Percentiles rank a stretch among this genome's conserved stretches.
Evolutionary conservation across 164 flowering plant genomes (phyloP).

Genomic region (Nymphaea colorata): DNA sequence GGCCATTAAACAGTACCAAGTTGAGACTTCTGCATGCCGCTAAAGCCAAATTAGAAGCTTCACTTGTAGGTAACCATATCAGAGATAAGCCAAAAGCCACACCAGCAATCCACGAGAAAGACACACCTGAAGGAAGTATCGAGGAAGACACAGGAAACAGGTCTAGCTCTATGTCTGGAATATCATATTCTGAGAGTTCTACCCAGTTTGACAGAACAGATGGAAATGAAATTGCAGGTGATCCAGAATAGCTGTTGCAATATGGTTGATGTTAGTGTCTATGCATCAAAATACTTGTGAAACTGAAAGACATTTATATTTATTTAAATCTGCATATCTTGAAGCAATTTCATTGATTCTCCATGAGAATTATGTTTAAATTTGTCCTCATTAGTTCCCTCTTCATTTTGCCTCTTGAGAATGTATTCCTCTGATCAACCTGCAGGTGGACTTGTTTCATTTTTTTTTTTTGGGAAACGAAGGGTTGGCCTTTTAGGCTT

Average conservation of each 20-base stretch:
- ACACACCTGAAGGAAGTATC: neutral
- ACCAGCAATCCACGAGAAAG: slow-evolving; percentile 1
- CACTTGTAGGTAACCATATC: neutral
- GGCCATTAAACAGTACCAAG: neutral
- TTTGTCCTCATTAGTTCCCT: no score
- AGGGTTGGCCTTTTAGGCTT: no score
- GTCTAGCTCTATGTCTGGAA: slow-evolving; percentile 11
- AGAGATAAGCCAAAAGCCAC: neutral
- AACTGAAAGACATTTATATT: no score
- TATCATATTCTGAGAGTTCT: slow-evolving; percentile 12
- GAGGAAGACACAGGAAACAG: slow-evolving; percentile 9
- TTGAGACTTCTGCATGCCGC: neutral
- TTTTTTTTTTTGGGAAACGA: no score
- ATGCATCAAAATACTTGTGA: no score
- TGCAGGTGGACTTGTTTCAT: no score
- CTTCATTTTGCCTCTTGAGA: no score
- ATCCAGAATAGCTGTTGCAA: neutral
- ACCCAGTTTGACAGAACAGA: slow-evolving; percentile 2
- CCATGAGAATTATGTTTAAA: neutral
- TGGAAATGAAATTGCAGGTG: slow-evolving; percentile 6
- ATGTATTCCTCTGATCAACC: no score
- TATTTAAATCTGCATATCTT: neutral
- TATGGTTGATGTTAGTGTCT: neutral
- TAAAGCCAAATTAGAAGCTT: neutral
- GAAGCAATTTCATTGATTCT: neutral